A percentile compares a stretch with the other conserved stretches of the same genome.
phyloP scores from a whole-genome alignment of 2,329 filamentous ascomycete genomes.

The Diaporthe citriasiana region DNA sequence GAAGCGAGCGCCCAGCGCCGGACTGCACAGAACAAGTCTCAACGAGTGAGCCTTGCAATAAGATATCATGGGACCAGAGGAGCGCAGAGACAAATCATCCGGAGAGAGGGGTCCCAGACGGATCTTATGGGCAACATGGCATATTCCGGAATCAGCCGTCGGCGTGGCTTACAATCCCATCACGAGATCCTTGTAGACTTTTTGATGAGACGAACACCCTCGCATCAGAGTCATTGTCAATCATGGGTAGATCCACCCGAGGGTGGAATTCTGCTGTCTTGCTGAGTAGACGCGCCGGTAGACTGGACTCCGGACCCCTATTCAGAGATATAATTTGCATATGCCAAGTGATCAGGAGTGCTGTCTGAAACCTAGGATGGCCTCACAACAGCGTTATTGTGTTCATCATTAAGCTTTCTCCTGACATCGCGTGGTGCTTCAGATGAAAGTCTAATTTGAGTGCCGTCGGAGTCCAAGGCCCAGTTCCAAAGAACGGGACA shows the following conservation, averaged over 20 bases:
- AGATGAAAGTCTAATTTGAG: slow-evolving; percentile 34
- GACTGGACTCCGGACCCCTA: neutral
- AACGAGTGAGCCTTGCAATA: neutral
- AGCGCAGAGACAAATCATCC: neutral
- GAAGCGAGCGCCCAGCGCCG: slow-evolving; percentile 24
- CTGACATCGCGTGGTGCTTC: slow-evolving; percentile 25
- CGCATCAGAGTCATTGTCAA: slow-evolving; percentile 23
- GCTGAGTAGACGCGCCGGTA: slow-evolving; percentile 8
- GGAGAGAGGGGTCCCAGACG: neutral
- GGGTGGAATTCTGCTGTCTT: neutral
- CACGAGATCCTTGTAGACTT: neutral
- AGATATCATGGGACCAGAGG: neutral
- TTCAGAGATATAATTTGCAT: slow-evolving; percentile 11
- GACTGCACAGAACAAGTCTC: slow-evolving; percentile 1
- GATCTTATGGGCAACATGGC: slow-evolving; percentile 5
- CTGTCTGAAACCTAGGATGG: slow-evolving; percentile 14
- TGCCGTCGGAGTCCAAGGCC: neutral
- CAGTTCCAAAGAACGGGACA: neutral
- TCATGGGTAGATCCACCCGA: slow-evolving; percentile 12
- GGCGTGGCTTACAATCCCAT: neutral
- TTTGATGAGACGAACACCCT: slow-evolving; percentile 29
- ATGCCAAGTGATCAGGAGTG: slow-evolving; percentile 21
- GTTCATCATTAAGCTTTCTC: slow-evolving; percentile 21
- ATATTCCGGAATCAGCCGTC: neutral
- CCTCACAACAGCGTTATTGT: neutral